A percentile compares a stretch with the other conserved stretches of the same genome.
These are phyloP conservation scores for Bretschneidera sinensis DNA, from an alignment of 345 rosid genomes.

Conservation along the genomic window DNA sequence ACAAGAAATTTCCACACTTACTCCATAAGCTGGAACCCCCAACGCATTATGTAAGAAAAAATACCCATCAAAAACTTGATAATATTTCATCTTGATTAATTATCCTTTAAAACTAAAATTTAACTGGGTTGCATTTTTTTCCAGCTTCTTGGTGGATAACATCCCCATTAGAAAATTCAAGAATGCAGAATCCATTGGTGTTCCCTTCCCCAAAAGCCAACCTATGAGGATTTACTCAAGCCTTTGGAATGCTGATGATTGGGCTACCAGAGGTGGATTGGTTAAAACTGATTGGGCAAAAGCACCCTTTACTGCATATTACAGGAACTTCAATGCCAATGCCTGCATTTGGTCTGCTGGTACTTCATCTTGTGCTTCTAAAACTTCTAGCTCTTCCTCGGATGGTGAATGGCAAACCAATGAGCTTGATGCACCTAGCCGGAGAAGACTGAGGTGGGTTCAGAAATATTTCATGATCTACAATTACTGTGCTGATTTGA, in stretches of 20 bases:
- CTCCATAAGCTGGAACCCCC: slow-evolving; percentile 66
- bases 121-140: too few relatives aligned
- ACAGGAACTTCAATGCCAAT: slow-evolving; percentile 43
- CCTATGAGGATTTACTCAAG: slow-evolving; percentile 58
- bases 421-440: slow-evolving; percentile 44
- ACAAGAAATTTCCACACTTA: slow-evolving; percentile 71
- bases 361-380: slow-evolving; percentile 29
- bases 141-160: slow-evolving; percentile 58
- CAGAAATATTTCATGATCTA: slow-evolving; percentile 63
- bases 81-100: too few relatives aligned
- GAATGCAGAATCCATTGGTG: slow-evolving; percentile 43
- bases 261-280: slow-evolving; percentile 69
- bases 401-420: slow-evolving; percentile 23
- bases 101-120: too few relatives aligned
- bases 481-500: slow-evolving; percentile 52
- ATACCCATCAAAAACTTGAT: slow-evolving; percentile 1
- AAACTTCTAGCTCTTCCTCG: slow-evolving; percentile 24
- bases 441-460: slow-evolving; percentile 64
- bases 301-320: slow-evolving; percentile 64
- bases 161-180: slow-evolving; percentile 54
- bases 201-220: slow-evolving; percentile 51
- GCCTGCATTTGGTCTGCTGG: slow-evolving; percentile 31
- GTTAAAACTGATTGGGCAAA: slow-evolving; percentile 64
- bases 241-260: slow-evolving; percentile 58
- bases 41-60: slow-evolving; percentile 46